A percentile compares a stretch with the other conserved stretches of the same genome.
Conservation (phyloP, 345 rosid genomes). For the Eucalyptus marginata region DNA sequence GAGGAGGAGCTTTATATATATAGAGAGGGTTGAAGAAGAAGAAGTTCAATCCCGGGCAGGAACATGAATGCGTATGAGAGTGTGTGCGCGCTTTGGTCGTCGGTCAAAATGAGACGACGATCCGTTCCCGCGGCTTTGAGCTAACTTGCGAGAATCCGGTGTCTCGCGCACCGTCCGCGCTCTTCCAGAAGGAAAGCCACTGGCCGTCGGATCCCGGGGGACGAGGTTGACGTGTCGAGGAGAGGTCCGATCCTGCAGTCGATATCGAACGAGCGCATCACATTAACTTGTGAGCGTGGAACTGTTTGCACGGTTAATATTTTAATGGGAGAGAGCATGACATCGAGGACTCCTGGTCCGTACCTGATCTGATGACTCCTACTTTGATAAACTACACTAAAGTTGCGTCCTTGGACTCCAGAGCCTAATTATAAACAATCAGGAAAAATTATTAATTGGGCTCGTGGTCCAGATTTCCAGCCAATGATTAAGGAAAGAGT, state of each 20-base stretch:
- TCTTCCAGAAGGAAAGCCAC: background rate
- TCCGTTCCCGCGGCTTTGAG: background rate
- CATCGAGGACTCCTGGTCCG: background rate
- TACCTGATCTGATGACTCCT: background rate
- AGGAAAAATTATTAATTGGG: background rate
- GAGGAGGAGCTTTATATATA: background rate
- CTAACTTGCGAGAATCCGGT: background rate
- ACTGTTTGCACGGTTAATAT: background rate
- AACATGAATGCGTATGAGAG: background rate
- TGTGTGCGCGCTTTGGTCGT: background rate
- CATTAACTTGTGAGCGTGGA: background rate
- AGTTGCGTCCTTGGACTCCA: background rate
- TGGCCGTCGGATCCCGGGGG: background rate
- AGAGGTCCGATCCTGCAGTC: background rate
- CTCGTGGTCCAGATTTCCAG: background rate
- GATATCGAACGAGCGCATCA: background rate
- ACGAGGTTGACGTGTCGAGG: background rate
- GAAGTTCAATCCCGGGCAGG: background rate
- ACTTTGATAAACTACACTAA: background rate
- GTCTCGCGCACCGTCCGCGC: background rate
- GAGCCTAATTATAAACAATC: background rate
- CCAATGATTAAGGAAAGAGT: background rate
- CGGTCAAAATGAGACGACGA: constrained; percentile 3
- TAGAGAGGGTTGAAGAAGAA: background rate
- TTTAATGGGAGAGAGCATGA: background rate